Evolutionary conservation across 108 stramenopile genomes (phyloP), one percentile per base, ranked within the genome.

Genomic region (Nitzschia sp.): DNA sequence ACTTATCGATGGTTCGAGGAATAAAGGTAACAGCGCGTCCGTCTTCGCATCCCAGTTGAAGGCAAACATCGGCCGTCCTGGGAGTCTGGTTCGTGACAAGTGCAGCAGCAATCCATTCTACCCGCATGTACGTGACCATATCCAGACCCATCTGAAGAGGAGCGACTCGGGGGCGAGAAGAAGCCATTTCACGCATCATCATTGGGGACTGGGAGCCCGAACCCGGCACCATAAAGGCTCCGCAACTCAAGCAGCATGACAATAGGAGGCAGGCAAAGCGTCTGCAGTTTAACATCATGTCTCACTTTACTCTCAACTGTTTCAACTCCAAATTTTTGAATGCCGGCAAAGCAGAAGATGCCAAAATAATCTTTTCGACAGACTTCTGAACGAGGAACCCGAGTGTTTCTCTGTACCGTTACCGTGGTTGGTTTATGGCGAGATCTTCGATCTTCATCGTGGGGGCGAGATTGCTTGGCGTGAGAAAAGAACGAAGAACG

Each of bases 61-160:
- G 62, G 25, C 76, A 75, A 34, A 69, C 66, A 45, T 95, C 83
- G 38, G 90, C 89, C 0, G 69, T 48, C 2, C 86, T 72, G 31
- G 94, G 94, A 13, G 87, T 95, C 69, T 95, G 94, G 53, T 95
- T 95, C 21, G 94, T 87, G 34, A 81, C 84, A 6, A 95, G 66
- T 6, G 94, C 87, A 15, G 94, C 90, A 29, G 85, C 71, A 46
- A 95, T 68, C 90, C 90, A 95, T 79, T 95, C 94, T 19, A 85
- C 85, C 65, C 94, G 85, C 34, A 91, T 73, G 61, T 88, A 90
- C 3, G 90, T 91, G 2, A 95, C 87, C 46, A 86, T 76, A 70
- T 95, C 93, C 54, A 94, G 58, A 36, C 79, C 83, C 82, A 87
- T 84, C n/a, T 69, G 68, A 5, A 83, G 65, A 33, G 36, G 38